Evolutionary conservation across 1,139 yeast genomes (phyloP), one percentile per base, ranked within the genome.

Genomic region (Yamadazyma atmosphaerica): DNA sequence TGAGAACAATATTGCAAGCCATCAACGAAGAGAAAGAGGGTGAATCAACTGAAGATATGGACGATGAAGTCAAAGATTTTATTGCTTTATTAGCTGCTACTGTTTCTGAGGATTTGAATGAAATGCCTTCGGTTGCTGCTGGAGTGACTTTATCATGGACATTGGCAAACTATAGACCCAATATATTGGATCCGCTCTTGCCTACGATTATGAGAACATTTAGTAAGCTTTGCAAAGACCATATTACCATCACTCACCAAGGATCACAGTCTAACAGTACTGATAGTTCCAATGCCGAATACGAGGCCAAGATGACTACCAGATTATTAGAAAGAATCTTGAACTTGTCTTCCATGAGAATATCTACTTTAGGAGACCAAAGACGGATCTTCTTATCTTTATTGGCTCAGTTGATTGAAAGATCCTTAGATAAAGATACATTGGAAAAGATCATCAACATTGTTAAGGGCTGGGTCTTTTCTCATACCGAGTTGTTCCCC

Each of bases 81-180:
- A 65, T 86, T 39, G 63, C 73, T 2, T 68, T 82, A 36, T 63
- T 92, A 39, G 76, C 79, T 2, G 68, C 81, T 10, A 84, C 88
- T 5, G 83, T 90, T 23, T 79, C 86, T 8, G 97, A 92, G 53
- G 96, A 90, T 58, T 69, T 94, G 49, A 81, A 85, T 36, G 83
- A 83, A 35, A 81, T 83, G 52, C 83, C 86, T n/a, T 83, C 94
- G 0, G 81, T 86, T 36, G 92, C 95, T 13, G 94, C 97, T 7
- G 96, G 97, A 47, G 90, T 90, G 1, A 83, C 89, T 14, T 68
- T 92, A 35, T 83, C 94, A 2, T 84, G 94, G 84, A 85, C 95
- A 0, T 65, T 90, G 42, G 87, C 88, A 11, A 78, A 81, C 50
- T 81, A 77, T 55, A 76, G 81, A 38, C 95, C 96, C 0, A 74